phyloP scores from a whole-genome alignment of 768 basidiomycete species.

The Rhizopogon rudus region DNA sequence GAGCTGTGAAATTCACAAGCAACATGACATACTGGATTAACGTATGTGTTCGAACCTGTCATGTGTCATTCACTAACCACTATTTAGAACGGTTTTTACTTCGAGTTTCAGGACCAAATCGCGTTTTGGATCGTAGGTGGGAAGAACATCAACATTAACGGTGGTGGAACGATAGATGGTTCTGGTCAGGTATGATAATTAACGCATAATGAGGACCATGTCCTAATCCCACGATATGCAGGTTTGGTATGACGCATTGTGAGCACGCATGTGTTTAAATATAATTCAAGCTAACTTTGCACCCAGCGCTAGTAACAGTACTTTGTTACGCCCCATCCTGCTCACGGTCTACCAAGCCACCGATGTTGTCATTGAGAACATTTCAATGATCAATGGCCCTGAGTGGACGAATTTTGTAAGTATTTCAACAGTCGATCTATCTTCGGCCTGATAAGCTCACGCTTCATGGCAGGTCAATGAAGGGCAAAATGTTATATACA shows the following conservation, averaged over 20 bases:
- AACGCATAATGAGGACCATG: background rate
- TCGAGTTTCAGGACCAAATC: constrained; percentile 48
- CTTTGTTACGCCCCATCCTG: constrained; percentile 49
- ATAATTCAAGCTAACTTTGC: background rate
- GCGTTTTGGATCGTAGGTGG: constrained; percentile 56
- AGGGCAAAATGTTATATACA: constrained; percentile 40
- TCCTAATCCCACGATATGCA: constrained; percentile 10
- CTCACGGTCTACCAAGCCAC: constrained; percentile 49
- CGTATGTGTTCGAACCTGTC: constrained; percentile 20
- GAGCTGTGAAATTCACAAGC: constrained; percentile 45
- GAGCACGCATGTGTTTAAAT: constrained; percentile 9
- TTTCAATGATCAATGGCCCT: constrained; percentile 44
- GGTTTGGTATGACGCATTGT: constrained; percentile 56
- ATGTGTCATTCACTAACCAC: background rate
- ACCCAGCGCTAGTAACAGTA: constrained; percentile 38
- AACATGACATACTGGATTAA: constrained; percentile 52
- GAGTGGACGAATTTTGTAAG: constrained; percentile 49
- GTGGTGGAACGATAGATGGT: constrained; percentile 63
- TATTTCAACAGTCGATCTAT: background rate
- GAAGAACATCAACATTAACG: constrained; percentile 41
- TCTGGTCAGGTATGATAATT: constrained; percentile 46
- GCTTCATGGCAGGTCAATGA: constrained; percentile 36
- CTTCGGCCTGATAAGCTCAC: background rate
- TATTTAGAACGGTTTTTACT: constrained; percentile 44
- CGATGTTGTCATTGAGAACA: constrained; percentile 42